Conservation (phyloP, 2,329 filamentous ascomycete species). For the Seiridium unicorne region DNA sequence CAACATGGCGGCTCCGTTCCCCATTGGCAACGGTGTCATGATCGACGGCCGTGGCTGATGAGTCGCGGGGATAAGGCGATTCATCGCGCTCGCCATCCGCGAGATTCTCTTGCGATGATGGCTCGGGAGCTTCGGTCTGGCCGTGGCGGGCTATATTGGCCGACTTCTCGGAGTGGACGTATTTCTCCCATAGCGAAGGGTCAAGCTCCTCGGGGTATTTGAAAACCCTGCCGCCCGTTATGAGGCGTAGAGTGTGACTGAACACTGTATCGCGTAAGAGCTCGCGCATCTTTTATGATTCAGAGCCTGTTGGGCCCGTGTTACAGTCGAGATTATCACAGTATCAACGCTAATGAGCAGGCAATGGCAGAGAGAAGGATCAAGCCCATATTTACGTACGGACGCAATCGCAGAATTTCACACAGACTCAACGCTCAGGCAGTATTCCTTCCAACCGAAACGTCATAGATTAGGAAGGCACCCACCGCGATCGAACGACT, state of each 20-base stretch:
- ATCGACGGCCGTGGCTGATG: constrained; percentile 10
- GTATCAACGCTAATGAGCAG: no score
- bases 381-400: no score
- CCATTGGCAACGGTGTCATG: constrained; percentile 12
- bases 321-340: no score
- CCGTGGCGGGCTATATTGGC: constrained; percentile 44
- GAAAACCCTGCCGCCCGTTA: constrained; percentile 33
- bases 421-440: background rate
- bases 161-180: constrained; percentile 47
- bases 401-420: background rate
- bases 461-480: no score
- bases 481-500: no score
- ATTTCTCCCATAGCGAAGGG: constrained; percentile 44
- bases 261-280: constrained; percentile 41
- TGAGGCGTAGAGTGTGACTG: constrained; percentile 37
- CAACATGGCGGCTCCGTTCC: constrained; percentile 26
- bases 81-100: background rate
- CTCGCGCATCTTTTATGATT: constrained; percentile 2
- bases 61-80: background rate
- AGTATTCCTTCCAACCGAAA: background rate
- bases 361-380: no score
- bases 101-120: background rate
- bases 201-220: constrained; percentile 46
- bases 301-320: background rate
- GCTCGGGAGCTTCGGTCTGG: constrained; percentile 14